Percentiles rank a stretch among this genome's conserved stretches.
Conservation (phyloP, 1,284 basidiomycete species). For the Ganoderma lucidum region DNA sequence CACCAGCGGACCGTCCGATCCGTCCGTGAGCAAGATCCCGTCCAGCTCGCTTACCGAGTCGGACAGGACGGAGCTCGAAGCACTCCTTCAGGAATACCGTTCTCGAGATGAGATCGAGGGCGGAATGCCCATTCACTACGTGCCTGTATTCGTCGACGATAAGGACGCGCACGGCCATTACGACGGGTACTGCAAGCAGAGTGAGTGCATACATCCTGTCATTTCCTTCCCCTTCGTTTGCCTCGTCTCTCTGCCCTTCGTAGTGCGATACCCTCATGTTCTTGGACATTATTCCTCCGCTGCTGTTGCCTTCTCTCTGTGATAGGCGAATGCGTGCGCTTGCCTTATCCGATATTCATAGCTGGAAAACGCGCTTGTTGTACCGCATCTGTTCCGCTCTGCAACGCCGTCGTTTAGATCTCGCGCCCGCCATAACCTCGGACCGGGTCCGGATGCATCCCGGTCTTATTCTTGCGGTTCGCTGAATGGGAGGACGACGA, state of each 20-base stretch:
- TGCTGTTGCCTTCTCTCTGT: not conserved
- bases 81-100: slow-evolving; percentile 63
- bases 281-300: not conserved
- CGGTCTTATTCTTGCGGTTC: slow-evolving; percentile 17
- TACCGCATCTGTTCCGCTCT: slow-evolving; percentile 23
- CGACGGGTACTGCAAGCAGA: slow-evolving; percentile 98
- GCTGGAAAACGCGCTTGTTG: slow-evolving; percentile 9
- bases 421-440: slow-evolving; percentile 23
- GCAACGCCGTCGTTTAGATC: slow-evolving; percentile 9
- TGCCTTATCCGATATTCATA: slow-evolving; percentile 19
- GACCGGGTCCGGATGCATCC: slow-evolving; percentile 20
- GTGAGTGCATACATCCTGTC: slow-evolving; percentile 54
- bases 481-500: slow-evolving; percentile 17
- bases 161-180: slow-evolving; percentile 93
- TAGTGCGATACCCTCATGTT: not conserved
- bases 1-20: slow-evolving; percentile 23
- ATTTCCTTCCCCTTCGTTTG: slow-evolving; percentile 7
- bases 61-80: slow-evolving; percentile 70
- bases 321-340: not conserved
- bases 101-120: slow-evolving; percentile 63
- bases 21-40: slow-evolving; percentile 49
- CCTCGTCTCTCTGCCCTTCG: slow-evolving; percentile 2
- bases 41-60: slow-evolving; percentile 60
- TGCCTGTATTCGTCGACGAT: slow-evolving; percentile 94
- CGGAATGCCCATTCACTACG: slow-evolving; percentile 65